Evolutionary conservation across 164 flowering plant species (phyloP).

Genomic region (Liquidambar formosana): DNA sequence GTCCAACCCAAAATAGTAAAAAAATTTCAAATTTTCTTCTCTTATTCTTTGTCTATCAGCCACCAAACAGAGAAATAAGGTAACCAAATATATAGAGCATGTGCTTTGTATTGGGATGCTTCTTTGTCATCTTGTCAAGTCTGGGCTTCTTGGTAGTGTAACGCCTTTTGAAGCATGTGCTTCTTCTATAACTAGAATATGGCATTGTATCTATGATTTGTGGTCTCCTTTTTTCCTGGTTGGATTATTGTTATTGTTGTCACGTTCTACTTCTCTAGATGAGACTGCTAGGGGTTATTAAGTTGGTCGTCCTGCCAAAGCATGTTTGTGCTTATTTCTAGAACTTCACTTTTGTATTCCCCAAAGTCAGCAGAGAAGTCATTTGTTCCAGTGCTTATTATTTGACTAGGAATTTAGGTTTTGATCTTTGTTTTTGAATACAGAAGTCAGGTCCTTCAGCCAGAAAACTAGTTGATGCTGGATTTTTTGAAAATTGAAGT

Average conservation of each 20-base stretch:
- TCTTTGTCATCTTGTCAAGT: background rate
- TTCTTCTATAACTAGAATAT: background rate
- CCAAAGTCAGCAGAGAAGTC: background rate
- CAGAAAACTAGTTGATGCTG: background rate
- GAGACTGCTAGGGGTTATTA: background rate
- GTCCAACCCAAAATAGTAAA: too few species aligned
- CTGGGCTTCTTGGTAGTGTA: background rate
- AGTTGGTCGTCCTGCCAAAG: background rate
- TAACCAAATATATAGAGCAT: background rate
- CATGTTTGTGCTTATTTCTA: background rate
- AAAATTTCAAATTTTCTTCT: too few species aligned
- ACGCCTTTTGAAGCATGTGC: background rate
- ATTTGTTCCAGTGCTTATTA: too few species aligned
- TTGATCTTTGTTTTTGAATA: background rate
- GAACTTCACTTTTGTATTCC: background rate
- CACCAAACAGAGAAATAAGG: too few species aligned
- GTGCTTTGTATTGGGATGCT: background rate
- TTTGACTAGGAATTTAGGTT: background rate
- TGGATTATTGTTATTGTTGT: background rate
- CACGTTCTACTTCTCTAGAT: background rate
- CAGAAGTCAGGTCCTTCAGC: background rate
- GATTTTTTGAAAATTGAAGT: background rate
- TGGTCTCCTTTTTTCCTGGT: background rate
- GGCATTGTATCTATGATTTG: background rate
- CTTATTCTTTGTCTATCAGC: too few species aligned